phyloP scores from a whole-genome alignment of 1,139 yeast genomes.

The Kurtzmaniella quercitrusa region DNA sequence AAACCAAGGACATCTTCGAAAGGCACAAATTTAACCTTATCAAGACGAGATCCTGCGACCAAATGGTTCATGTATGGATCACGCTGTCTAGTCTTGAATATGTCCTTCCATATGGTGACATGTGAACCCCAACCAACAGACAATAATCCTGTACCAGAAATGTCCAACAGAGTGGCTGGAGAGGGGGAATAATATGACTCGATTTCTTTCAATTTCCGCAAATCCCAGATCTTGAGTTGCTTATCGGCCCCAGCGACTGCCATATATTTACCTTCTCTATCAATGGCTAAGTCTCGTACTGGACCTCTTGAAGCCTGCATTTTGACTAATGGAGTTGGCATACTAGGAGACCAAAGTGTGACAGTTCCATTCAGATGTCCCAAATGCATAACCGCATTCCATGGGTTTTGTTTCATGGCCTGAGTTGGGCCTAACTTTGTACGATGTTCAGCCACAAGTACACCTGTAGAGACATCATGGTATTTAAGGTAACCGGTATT shows the following conservation, averaged over 20 bases:
- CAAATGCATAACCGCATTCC: constrained; percentile 92
- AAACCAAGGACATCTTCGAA: constrained; percentile 93
- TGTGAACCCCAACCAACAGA: constrained; percentile 95
- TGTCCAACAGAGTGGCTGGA: constrained; percentile 74
- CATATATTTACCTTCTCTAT: constrained; percentile 93
- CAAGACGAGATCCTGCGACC: constrained; percentile 72
- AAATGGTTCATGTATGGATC: constrained; percentile 92
- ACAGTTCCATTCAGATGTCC: constrained; percentile 96
- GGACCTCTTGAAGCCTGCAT: constrained; percentile 83
- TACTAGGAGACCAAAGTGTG: constrained; percentile 88
- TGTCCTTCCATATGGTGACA: constrained; percentile 83
- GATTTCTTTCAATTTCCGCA: constrained; percentile 73
- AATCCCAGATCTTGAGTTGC: constrained; percentile 87
- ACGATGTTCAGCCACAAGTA: constrained; percentile 72
- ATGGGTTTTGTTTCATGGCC: constrained; percentile 85
- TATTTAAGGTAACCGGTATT: constrained; percentile 83
- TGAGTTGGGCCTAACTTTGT: constrained; percentile 90
- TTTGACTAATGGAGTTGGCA: constrained; percentile 82
- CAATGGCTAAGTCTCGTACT: constrained; percentile 77
- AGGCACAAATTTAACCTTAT: constrained; percentile 74
- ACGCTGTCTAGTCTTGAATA: constrained; percentile 52
- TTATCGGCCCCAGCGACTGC: constrained; percentile 89
- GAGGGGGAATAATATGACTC: constrained; percentile 80
- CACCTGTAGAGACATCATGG: constrained; percentile 95
- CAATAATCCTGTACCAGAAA: constrained; percentile 84